Base-by-base conservation (phyloP, 805 yeast species). In the Pichia sporocuriosa region DNA sequence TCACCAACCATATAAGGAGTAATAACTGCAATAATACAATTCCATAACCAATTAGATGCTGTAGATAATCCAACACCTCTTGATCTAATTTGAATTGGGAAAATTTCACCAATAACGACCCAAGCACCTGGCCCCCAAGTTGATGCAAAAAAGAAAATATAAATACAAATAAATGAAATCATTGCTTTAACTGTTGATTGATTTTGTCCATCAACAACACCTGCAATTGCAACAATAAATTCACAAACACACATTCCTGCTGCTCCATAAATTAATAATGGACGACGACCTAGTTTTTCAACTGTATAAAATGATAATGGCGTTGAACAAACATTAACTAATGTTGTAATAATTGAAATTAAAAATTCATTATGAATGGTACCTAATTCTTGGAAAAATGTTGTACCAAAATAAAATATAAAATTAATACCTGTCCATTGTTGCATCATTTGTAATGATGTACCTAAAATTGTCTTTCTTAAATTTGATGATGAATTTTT, bases 101-200 rank as follows among this genome's bases (percentile, higher is more conserved):
- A 84, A 35, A 73, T 63, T 53, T 76, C 82, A 52, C 78, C 77
- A 52, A 66, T 61, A 42, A 75, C 61, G 34, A 75, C 84, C 89
- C 89, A 84, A 30, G 76, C 78, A 46, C 74, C 76, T 29, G 93
- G 87, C 59, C 90, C 90, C 90, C 93, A 85, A 19, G 90, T 74
- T 4, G 84, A 70, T 9, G 90, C 94, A 65, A 82, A 82, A 59
- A 80, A 79, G 40, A 80, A 78, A 50, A 85, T 80, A 58, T 81
- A 84, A 29, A 71, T 58, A 57, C 80, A 75, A 43, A 73, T 66
- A 54, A 75, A 69, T 11, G 65, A 44, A 45, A 63, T 55, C 62
- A 62, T 57, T 16, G 63, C 65, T 26, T 43, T 47, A 42, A 56
- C 62, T 19, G 65, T 58, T 13, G 46, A 44, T 3, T 40, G 43